Evolutionary conservation across 805 yeast species (phyloP).

Genomic region (Nakazawaea ishiwadae): DNA sequence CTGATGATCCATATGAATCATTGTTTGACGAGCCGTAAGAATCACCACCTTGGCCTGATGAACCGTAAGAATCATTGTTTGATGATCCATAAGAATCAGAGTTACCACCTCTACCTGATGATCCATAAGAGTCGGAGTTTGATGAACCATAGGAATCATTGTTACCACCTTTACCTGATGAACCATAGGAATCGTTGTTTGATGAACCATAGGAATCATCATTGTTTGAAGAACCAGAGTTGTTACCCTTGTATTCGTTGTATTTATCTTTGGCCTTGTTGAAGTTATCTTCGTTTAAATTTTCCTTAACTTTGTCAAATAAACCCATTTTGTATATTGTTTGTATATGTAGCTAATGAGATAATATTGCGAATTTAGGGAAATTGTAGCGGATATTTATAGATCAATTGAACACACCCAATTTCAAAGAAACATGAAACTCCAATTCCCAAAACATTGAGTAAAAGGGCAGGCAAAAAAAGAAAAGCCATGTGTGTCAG

Average conservation of each 20-base stretch:
- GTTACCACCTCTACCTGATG: slow-evolving; percentile 16
- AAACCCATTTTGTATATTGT: slow-evolving; percentile 33
- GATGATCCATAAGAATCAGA: slow-evolving; percentile 18
- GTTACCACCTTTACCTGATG: slow-evolving; percentile 18
- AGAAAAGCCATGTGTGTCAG: too few relatives aligned
- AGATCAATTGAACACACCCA: background rate
- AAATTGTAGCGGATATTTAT: background rate
- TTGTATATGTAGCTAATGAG: background rate
- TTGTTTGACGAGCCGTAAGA: slow-evolving; percentile 2
- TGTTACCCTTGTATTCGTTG: slow-evolving; percentile 2
- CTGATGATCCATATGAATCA: slow-evolving; percentile 11
- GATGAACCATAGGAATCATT: background rate
- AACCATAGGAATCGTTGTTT: slow-evolving; percentile 27
- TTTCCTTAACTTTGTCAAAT: slow-evolving; percentile 36
- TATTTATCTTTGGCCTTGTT: slow-evolving; percentile 18
- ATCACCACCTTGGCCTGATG: slow-evolving; percentile 11
- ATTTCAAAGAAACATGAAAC: too few relatives aligned
- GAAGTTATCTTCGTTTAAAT: slow-evolving; percentile 21
- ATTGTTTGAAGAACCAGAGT: slow-evolving; percentile 6
- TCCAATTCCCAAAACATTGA: too few relatives aligned
- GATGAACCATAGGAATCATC: background rate
- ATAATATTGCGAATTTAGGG: too few relatives aligned
- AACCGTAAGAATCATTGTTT: slow-evolving; percentile 24
- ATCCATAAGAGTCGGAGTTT: slow-evolving; percentile 8
- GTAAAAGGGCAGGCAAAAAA: too few relatives aligned